Evolutionary conservation across 306 rosid species (phyloP), one percentile per base, ranked within the genome.

Genomic region (Alnus glutinosa): DNA sequence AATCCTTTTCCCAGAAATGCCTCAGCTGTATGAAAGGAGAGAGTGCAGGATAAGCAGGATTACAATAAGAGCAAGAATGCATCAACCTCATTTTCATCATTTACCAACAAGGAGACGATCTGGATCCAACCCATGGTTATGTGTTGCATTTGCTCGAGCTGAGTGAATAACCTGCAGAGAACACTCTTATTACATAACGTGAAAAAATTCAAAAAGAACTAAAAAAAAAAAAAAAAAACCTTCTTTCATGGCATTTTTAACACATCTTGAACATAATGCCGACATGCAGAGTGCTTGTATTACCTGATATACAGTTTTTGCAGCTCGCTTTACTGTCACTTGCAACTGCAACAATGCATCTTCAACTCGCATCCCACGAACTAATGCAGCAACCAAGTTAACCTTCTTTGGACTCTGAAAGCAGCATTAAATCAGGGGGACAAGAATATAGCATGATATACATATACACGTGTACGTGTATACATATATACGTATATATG

Each of bases 291-390:
- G 37, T 39, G 75, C 28, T 34, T 75, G 71, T 50, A 88, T 63
- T 63, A 95, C 98, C 94, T 92, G 97, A 88, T 87, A 92, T 44
- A 90, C 98, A 86, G 98, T 91, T 79, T 92, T 95, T 79, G 97
- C 50, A 58, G 98, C 98, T 82, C 98, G 89, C 88, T 95, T 95
- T 30, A 92, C 76, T 10, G 94, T 90, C 80, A 95, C 83, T 88
- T 95, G 94, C 88, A 92, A 84, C 87, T 95, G 98, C 86, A 92
- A 39, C 80, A 92, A 84, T 73, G 98, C 98, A 87, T 95, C 98
- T 82, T 95, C 97, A 80, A 95, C 98, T 55, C 92, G 98, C 98
- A 95, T 95, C 34, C 98, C 98, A 80, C 98, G 97, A 46, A 92
- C 94, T 75, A 92, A 81, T 64, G 95, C 94, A 83, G 97, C 98